These are phyloP conservation scores for Mucor lusitanicus DNA, from an alignment of 371 early-diverging fungal genomes.

Conservation along the genomic window DNA sequence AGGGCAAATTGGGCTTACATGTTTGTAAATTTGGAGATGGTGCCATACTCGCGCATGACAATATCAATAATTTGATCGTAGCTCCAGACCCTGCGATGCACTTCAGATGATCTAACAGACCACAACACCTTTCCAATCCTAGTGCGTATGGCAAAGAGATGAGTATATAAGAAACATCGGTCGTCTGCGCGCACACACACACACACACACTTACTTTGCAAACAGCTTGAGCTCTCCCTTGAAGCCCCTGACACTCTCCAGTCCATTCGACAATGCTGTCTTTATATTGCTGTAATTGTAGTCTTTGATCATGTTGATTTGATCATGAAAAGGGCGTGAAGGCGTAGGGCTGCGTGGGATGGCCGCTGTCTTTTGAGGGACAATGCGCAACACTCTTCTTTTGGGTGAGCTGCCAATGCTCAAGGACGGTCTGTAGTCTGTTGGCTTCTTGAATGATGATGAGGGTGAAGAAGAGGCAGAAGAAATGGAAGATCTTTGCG, in stretches of 20 bases:
- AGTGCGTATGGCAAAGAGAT: not conserved
- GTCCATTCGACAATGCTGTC: constrained; percentile 20
- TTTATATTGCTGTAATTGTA: constrained; percentile 46
- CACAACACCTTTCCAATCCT: constrained; percentile 55
- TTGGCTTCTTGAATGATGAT: not conserved
- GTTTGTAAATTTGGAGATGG: constrained; percentile 32
- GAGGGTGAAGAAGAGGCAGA: not conserved
- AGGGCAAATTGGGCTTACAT: constrained; percentile 27
- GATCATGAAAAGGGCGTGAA: not conserved
- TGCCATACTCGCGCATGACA: constrained; percentile 32
- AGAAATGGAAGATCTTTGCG: not conserved
- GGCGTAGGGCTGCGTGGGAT: not conserved
- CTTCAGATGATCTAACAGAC: constrained; percentile 21
- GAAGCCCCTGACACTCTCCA: constrained; percentile 34
- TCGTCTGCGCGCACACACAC: too few relatives aligned
- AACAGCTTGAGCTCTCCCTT: constrained; percentile 44
- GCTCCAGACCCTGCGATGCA: constrained; percentile 38
- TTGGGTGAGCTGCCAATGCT: not conserved
- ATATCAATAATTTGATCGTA: constrained; percentile 45
- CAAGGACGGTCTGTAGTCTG: not conserved
- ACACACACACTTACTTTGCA: constrained; percentile 40
- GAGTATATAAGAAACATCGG: not conserved
- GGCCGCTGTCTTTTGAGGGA: constrained; percentile 16
- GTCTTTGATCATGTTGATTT: constrained; percentile 22
- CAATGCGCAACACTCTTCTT: constrained; percentile 20